phyloP scores from a whole-genome alignment of 306 rosid genomes.

The cucumber (Cucumis sativus) region Cucumber_9930_V3 NC_026660.2:20009501-20010000 shows the following conservation, averaged over 20 bases:
- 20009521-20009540: not conserved
- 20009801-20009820: not conserved
- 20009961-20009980: too few relatives aligned
- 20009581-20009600: not conserved
- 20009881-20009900: not conserved
- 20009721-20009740: not conserved
- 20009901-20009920: not conserved
- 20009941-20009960: not conserved
- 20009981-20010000: not conserved
- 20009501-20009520: not conserved
- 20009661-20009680: slow-evolving; percentile 4
- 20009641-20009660: not conserved
- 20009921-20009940: not conserved
- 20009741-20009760: not conserved
- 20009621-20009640: not conserved
- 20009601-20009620: not conserved
- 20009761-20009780: not conserved
- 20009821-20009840: not conserved
- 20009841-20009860: not conserved
- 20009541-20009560: not conserved
- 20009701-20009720: not conserved
- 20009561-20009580: slow-evolving; percentile 1
- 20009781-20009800: not conserved
- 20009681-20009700: not conserved
- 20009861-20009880: not conserved